Evolutionary conservation across 768 basidiomycete genomes (phyloP), one percentile per base, ranked within the genome.

Genomic region (Phylloporus sp.): DNA sequence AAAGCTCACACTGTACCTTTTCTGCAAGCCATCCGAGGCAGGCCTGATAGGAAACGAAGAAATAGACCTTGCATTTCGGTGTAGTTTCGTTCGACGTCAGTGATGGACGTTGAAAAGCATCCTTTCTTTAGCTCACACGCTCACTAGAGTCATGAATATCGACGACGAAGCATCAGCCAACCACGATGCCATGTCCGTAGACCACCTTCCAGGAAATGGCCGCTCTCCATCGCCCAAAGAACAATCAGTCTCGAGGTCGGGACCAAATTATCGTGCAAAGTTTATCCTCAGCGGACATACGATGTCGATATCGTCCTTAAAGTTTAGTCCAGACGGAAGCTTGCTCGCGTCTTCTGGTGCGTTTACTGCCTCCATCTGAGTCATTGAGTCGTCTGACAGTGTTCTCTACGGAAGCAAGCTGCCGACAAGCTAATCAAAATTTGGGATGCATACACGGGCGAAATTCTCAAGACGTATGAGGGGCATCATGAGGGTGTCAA

Each of bases 401-500:
- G 56, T 59, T 54, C 20, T 60, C 43, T 53, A 56, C 63, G 67
- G 66, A 77, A 73, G 73, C 62, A 75, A 91, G 90, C 83, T 58
- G 82, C 89, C 45, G 90, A 93, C 76, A 89, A 84, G 70, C 67
- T 80, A 21, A 73, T 92, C 48, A 92, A 90, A 62, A 63, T 90
- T 5, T 91, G 89, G 88, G 80, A 90, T 60, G 71, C 77, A 13
- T 76, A 78, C 32, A 82, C 80, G 23, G 86, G 89, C 6, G 76
- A 84, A 55, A 81, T 87, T 54, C 70, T 86, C 36, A 78, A 78
- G 45, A 93, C 88, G 2, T 71, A 87, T 29, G 68, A 75, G 51
- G 87, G 88, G 3, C 89, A 92, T 59, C 74, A 74, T 7, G 77
- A 84, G 62, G 95, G 95, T 2, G 81, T 98, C 50, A 93, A 90